A percentile compares a stretch with the other conserved stretches of the same genome.
These are phyloP conservation scores for Rhytidhysteron rufulum DNA, from an alignment of 2,329 filamentous ascomycete species.

Conservation along the genomic window DNA sequence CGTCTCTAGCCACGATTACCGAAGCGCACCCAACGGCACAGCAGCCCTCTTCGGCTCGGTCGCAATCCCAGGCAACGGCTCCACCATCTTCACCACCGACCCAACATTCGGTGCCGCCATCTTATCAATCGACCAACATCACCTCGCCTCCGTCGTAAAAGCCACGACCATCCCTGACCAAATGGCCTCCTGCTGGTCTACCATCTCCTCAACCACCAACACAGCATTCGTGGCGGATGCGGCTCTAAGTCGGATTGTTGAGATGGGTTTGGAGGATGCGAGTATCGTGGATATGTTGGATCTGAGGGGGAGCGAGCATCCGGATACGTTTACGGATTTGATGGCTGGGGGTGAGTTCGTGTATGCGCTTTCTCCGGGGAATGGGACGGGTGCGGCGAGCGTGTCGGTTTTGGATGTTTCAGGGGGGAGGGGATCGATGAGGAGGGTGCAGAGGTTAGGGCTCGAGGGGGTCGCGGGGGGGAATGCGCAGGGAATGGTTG, in stretches of 20 bases:
- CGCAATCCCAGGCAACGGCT: constrained; percentile 41
- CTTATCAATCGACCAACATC: constrained; percentile 39
- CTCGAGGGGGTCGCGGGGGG: constrained; percentile 23
- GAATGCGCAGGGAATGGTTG: constrained; percentile 36
- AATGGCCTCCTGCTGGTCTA: constrained; percentile 56
- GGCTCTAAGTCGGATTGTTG: constrained; percentile 49
- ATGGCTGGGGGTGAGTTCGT: constrained; percentile 51
- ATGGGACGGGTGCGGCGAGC: constrained; percentile 37
- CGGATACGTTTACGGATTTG: constrained; percentile 57
- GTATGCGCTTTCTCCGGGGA: constrained; percentile 56
- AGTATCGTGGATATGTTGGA: constrained; percentile 44
- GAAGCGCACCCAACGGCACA: constrained; percentile 52
- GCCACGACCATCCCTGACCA: constrained; percentile 47
- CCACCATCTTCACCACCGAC: constrained; percentile 52
- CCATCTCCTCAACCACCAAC: constrained; percentile 46
- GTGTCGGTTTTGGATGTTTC: constrained; percentile 40
- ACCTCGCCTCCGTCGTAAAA: constrained; percentile 32
- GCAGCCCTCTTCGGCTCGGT: constrained; percentile 55
- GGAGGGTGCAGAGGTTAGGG: constrained; percentile 37
- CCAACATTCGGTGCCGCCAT: constrained; percentile 55
- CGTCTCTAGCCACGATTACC: constrained; percentile 17
- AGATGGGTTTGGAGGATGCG: constrained; percentile 51
- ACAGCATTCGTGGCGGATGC: constrained; percentile 60
- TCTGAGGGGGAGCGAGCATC: constrained; percentile 30
- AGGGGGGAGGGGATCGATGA: constrained; percentile 17